Evolutionary conservation across 2,329 filamentous ascomycete species (phyloP).

Genomic region (Aspergillus sp.): DNA sequence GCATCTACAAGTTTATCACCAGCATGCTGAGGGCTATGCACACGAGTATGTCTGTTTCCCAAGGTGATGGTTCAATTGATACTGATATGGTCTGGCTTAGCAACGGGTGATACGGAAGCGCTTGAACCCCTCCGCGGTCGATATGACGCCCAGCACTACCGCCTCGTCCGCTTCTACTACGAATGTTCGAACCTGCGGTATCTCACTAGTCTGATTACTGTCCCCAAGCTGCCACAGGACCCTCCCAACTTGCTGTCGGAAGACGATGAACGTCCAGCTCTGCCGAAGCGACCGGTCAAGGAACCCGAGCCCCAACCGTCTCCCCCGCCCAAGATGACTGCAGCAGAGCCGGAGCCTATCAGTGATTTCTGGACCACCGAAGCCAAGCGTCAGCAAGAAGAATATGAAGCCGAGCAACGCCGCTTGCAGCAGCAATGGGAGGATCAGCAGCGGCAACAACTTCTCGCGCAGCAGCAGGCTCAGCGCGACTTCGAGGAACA

Average conservation of each 20-base stretch:
- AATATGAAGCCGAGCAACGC: constrained; percentile 92
- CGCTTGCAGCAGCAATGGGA: constrained; percentile 85
- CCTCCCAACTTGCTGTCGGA: constrained; percentile 85
- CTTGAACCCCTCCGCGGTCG: constrained; percentile 82
- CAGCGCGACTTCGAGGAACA: constrained; percentile 97
- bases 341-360: constrained; percentile 85
- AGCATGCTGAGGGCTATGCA: constrained; percentile 99
- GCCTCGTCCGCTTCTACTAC: constrained; percentile 96
- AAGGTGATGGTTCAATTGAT: background rate
- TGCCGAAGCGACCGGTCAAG: constrained; percentile 72
- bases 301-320: constrained; percentile 71
- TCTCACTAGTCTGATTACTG: constrained; percentile 90
- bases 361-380: constrained; percentile 98
- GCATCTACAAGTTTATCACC: constrained; percentile 99
- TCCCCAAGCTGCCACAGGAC: constrained; percentile 92
- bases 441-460: constrained; percentile 75
- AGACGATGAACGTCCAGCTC: constrained; percentile 77
- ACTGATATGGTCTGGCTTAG: constrained; percentile 43
- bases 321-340: constrained; percentile 65
- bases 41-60: constrained; percentile 62
- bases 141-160: constrained; percentile 95
- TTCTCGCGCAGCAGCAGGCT: constrained; percentile 78
- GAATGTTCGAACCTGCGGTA: constrained; percentile 98
- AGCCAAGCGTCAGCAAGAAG: constrained; percentile 84
- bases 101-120: constrained; percentile 90